Evolutionary conservation across 371 early-diverging fungal genomes (phyloP).

Genomic region (Mortierella sp.): DNA sequence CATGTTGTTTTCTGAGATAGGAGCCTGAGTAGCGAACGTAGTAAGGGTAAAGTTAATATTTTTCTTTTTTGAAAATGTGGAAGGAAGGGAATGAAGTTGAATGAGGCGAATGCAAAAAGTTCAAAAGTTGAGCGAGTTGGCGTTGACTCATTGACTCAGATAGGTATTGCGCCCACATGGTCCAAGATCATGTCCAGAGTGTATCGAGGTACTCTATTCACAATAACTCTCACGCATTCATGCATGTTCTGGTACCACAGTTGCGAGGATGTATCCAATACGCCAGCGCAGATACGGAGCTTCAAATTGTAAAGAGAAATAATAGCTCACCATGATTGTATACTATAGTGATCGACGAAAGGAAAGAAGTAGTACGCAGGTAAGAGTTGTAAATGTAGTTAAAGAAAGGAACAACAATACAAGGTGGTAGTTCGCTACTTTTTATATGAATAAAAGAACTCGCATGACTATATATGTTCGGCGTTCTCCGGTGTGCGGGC

Average conservation of each 20-base stretch:
- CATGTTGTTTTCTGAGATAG: slow-evolving; percentile 28
- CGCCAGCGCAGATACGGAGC: no score
- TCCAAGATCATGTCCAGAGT: no score
- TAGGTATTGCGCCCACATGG: not conserved
- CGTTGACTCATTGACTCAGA: not conserved
- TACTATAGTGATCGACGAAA: not conserved
- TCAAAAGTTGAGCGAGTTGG: not conserved
- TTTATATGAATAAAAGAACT: no score
- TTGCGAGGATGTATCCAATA: not conserved
- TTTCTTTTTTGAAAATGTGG: not conserved
- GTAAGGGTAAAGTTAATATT: not conserved
- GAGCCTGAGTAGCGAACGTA: not conserved
- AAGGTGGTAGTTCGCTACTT: no score
- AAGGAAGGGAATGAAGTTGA: not conserved
- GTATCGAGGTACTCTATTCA: not conserved
- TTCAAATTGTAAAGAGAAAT: not conserved
- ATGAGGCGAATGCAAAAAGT: not conserved
- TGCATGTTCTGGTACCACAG: not conserved
- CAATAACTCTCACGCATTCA: not conserved
- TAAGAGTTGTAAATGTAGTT: no score
- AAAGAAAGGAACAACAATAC: no score
- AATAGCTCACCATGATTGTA: not conserved
- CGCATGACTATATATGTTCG: not conserved
- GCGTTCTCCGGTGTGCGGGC: not conserved
- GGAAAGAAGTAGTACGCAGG: not conserved